phyloP scores from a whole-genome alignment of 805 yeast species.

The Schwanniomyces vanrijiae region DNA sequence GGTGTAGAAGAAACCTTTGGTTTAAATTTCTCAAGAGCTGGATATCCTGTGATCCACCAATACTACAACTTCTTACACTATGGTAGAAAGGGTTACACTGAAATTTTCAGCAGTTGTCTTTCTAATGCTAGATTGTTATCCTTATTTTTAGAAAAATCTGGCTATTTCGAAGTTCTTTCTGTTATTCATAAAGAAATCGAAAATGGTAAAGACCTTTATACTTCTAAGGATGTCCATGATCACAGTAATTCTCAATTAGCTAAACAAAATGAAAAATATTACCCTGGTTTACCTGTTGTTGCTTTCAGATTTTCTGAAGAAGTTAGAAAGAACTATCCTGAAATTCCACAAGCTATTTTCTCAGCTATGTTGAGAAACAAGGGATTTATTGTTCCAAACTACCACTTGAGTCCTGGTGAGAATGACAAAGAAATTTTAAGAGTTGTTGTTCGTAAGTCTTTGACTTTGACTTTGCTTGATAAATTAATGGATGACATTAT shows the following conservation, averaged over 20 bases:
- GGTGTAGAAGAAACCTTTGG: conserved; percentile 86
- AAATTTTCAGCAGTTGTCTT: conserved; percentile 60
- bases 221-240: conserved; percentile 9
- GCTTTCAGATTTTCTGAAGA: conserved; percentile 72
- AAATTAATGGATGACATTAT: conserved; percentile 63
- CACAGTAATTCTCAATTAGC: conserved; percentile 9
- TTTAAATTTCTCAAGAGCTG: conserved; percentile 89
- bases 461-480: conserved; percentile 61
- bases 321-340: conserved; percentile 63
- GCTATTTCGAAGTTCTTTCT: conserved; percentile 70
- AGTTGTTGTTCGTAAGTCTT: conserved; percentile 75
- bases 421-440: conserved; percentile 67
- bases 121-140: conserved; percentile 72
- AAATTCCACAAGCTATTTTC: conserved; percentile 76
- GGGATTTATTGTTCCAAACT: conserved; percentile 90
- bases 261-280: conserved; percentile 46
- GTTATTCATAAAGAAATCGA: conserved; percentile 63
- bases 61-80: conserved; percentile 74
- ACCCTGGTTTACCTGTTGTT: conserved; percentile 86
- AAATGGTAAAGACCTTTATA: conserved; percentile 16
- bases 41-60: conserved; percentile 86
- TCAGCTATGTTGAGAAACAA: conserved; percentile 71
- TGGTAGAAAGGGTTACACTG: conserved; percentile 72
- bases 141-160: conserved; percentile 60
- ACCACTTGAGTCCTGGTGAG: conserved; percentile 71